A percentile compares a stretch with the other conserved stretches of the same genome.
Conservation (phyloP, 2,329 filamentous ascomycete genomes). For the Myriangium duriaei region DNA sequence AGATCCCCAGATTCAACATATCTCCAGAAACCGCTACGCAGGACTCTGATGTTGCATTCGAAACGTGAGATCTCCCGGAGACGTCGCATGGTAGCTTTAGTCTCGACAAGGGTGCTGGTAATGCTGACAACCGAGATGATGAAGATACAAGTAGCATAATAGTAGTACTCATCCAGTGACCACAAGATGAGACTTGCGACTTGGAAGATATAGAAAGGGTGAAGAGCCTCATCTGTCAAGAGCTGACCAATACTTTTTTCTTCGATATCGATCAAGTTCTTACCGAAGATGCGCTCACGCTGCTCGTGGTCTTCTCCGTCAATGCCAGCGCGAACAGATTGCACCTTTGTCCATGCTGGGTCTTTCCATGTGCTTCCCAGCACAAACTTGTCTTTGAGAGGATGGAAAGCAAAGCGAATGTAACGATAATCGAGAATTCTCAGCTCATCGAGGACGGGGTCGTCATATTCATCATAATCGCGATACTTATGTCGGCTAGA, state of each 20-base stretch:
- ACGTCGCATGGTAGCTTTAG: constrained; percentile 79
- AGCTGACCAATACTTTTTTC: constrained; percentile 76
- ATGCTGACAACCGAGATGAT: constrained; percentile 90
- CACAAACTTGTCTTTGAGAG: constrained; percentile 75
- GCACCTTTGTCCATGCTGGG: constrained; percentile 70
- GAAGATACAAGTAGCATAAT: constrained; percentile 92
- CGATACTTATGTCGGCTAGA: constrained; percentile 46
- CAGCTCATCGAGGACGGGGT: constrained; percentile 63
- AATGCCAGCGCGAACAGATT: constrained; percentile 62
- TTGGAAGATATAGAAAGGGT: constrained; percentile 98
- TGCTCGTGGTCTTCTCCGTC: constrained; percentile 78
- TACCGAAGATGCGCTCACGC: constrained; percentile 76
- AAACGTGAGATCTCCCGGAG: constrained; percentile 86
- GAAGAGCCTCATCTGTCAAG: constrained; percentile 86
- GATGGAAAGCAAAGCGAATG: constrained; percentile 84
- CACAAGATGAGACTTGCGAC: constrained; percentile 86
- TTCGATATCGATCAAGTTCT: constrained; percentile 83
- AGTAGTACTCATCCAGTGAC: constrained; percentile 95
- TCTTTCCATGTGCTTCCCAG: constrained; percentile 90
- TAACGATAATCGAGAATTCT: constrained; percentile 85
- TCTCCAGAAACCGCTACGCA: constrained; percentile 92
- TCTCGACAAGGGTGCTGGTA: constrained; percentile 77
- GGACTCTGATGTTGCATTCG: constrained; percentile 86
- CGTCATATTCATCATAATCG: constrained; percentile 58
- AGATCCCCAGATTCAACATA: constrained; percentile 76